phyloP scores from a whole-genome alignment of 2,329 filamentous ascomycete species.

The Pezicula carpinea region DNA sequence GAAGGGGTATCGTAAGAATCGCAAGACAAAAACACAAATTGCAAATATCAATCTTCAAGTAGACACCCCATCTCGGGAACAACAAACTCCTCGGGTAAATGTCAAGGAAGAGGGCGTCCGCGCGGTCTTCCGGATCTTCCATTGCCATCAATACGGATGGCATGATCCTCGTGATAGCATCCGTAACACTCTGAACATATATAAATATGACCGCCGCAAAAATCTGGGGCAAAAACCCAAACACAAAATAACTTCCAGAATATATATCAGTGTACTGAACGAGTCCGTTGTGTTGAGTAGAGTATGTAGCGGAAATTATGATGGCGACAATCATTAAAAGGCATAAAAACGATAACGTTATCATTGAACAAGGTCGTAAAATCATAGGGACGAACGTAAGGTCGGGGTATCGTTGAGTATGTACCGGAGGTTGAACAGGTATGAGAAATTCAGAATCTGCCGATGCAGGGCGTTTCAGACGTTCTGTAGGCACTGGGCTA shows the following conservation, averaged over 20 bases:
- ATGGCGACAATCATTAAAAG: conserved; percentile 68
- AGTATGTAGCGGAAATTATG: conserved; percentile 68
- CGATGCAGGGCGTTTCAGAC: conserved; percentile 6
- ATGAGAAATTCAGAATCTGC: conserved; percentile 39
- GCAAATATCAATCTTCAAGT: conserved; percentile 61
- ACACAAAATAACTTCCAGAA: conserved; percentile 75
- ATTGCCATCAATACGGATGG: conserved; percentile 77
- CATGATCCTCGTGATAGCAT: conserved; percentile 68
- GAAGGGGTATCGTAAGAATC: conserved; percentile 75
- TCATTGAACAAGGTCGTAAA: conserved; percentile 62
- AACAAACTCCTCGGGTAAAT: conserved; percentile 60
- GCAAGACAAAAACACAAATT: conserved; percentile 71
- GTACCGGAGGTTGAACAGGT: conserved; percentile 38
- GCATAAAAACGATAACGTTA: conserved; percentile 55
- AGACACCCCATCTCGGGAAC: conserved; percentile 63
- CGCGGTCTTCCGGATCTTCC: conserved; percentile 52
- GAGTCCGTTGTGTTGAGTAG: conserved; percentile 57
- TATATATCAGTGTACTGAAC: conserved; percentile 65
- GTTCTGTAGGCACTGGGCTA: conserved; percentile 2
- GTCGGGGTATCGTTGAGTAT: conserved; percentile 40
- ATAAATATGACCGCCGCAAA: conserved; percentile 67
- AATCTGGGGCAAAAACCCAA: conserved; percentile 78
- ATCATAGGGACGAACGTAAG: conserved; percentile 69
- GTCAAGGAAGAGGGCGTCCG: conserved; percentile 61
- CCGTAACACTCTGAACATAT: conserved; percentile 71